Evolutionary conservation across 2,329 filamentous ascomycete genomes (phyloP).

Genomic region (Clonostachys byssicola): DNA sequence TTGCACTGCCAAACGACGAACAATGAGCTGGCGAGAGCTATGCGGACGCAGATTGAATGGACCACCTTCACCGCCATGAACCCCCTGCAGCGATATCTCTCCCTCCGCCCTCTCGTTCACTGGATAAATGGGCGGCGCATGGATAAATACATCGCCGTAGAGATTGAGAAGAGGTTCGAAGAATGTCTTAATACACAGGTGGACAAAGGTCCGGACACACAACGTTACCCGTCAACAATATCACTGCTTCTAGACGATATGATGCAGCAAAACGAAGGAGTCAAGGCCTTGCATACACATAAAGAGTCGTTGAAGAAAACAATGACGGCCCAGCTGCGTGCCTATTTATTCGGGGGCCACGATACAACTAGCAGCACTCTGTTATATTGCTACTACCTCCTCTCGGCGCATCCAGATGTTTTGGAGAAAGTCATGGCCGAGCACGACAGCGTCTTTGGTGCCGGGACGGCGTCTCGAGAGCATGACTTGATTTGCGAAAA

Average conservation of each 20-base stretch:
- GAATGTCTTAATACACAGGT: background rate
- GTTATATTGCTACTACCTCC: conserved; percentile 24
- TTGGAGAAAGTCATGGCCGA: conserved; percentile 21
- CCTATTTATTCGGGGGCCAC: conserved; percentile 35
- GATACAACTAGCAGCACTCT: conserved; percentile 38
- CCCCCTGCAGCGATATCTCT: background rate
- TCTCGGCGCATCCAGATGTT: conserved; percentile 23
- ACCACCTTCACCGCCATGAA: background rate
- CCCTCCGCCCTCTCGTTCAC: background rate
- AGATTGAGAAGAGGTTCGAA: too few relatives aligned
- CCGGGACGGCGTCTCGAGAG: conserved; percentile 1
- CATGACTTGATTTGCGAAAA: conserved; percentile 31
- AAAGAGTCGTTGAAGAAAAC: background rate
- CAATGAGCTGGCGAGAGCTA: background rate
- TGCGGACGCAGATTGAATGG: background rate
- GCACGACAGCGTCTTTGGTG: conserved; percentile 37
- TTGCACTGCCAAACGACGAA: background rate
- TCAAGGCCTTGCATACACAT: background rate
- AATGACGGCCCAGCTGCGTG: conserved; percentile 17
- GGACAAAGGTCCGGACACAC: background rate
- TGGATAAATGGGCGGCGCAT: background rate
- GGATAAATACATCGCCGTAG: background rate
- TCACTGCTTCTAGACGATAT: background rate
- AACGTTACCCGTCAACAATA: background rate
- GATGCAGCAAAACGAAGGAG: background rate